Conservation (phyloP, 1,284 basidiomycete species). For the Termitomyces sp. region DNA sequence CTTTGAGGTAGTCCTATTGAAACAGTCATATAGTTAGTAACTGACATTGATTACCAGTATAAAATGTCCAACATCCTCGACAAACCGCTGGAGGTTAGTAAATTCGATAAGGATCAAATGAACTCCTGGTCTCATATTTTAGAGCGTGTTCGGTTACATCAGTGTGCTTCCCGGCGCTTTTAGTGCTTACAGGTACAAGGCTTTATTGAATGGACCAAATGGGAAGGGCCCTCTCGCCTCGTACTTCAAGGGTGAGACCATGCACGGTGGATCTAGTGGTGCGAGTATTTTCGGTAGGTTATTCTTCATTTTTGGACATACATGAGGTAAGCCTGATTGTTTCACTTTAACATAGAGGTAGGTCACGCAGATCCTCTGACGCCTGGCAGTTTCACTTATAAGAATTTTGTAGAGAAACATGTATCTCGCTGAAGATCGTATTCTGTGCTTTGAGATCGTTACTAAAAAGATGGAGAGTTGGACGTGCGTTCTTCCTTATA, state of each 20-base stretch:
- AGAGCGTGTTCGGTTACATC: conserved; percentile 90
- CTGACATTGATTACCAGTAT: conserved; percentile 41
- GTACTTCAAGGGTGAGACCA: conserved; percentile 89
- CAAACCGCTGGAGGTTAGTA: conserved; percentile 77
- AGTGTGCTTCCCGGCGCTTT: conserved; percentile 88
- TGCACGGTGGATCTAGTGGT: conserved; percentile 60
- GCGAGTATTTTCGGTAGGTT: conserved; percentile 66
- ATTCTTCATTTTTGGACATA: conserved; percentile 16
- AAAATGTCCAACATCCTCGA: conserved; percentile 93
- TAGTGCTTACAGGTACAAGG: conserved; percentile 87
- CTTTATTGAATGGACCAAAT: conserved; percentile 75
- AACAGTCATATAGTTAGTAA: background rate
- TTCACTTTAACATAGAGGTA: conserved; percentile 19
- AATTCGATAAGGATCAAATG: conserved; percentile 8
- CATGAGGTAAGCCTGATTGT: conserved; percentile 1
- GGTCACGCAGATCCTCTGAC: background rate
- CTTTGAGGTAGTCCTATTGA: conserved; percentile 56
- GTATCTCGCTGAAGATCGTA: conserved; percentile 92
- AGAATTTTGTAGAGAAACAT: conserved; percentile 67
- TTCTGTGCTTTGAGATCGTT: conserved; percentile 96
- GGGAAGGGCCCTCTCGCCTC: conserved; percentile 85
- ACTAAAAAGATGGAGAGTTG: conserved; percentile 85
- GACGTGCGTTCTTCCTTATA: conserved; percentile 49
- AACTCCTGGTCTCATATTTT: conserved; percentile 4
- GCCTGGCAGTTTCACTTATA: conserved; percentile 4